These are phyloP conservation scores for Botryotinia narcissicola DNA, from an alignment of 2,329 filamentous ascomycete species.

Conservation along the genomic window DNA sequence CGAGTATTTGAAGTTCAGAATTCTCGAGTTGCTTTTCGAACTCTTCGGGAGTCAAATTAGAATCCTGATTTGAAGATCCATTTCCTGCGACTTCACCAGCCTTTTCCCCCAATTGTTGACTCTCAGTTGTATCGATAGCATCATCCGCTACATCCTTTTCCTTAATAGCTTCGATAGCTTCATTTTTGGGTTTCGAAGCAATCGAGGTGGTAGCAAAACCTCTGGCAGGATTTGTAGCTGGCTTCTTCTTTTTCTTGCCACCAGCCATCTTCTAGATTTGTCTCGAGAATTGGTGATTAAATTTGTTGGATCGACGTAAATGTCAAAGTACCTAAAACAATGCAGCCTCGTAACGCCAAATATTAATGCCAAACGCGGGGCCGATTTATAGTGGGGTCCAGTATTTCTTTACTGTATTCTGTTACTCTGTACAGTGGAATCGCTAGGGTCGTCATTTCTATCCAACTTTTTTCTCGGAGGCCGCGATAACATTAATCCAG, in stretches of 20 bases:
- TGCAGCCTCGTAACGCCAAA: conserved; percentile 8
- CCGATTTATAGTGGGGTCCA: conserved; percentile 16
- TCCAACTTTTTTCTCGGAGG: neutral
- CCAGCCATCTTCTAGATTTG: conserved; percentile 56
- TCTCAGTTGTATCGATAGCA: conserved; percentile 21
- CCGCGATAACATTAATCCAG: conserved; percentile 20
- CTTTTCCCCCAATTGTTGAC: conserved; percentile 14
- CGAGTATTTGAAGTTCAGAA: conserved; percentile 81
- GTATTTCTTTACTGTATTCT: neutral
- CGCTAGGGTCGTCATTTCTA: conserved; percentile 17
- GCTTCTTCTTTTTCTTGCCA: conserved; percentile 82
- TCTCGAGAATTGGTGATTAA: conserved; percentile 4
- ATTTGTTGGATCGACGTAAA: conserved; percentile 4
- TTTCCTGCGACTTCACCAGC: conserved; percentile 19
- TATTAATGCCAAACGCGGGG: conserved; percentile 19
- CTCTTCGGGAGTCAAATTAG: conserved; percentile 73
- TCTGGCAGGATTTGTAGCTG: conserved; percentile 78
- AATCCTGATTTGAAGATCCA: conserved; percentile 37
- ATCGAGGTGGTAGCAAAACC: conserved; percentile 94
- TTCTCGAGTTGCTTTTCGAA: conserved; percentile 86
- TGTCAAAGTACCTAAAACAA: conserved; percentile 1
- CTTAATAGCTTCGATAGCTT: conserved; percentile 43
- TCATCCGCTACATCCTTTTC: conserved; percentile 30
- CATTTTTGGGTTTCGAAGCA: conserved; percentile 74
- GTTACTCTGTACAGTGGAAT: neutral